Percentiles rank a stretch among this genome's conserved stretches.
Evolutionary conservation across 352 stramenopile species (phyloP).

Genomic region (Phytophthora hybrid): DNA sequence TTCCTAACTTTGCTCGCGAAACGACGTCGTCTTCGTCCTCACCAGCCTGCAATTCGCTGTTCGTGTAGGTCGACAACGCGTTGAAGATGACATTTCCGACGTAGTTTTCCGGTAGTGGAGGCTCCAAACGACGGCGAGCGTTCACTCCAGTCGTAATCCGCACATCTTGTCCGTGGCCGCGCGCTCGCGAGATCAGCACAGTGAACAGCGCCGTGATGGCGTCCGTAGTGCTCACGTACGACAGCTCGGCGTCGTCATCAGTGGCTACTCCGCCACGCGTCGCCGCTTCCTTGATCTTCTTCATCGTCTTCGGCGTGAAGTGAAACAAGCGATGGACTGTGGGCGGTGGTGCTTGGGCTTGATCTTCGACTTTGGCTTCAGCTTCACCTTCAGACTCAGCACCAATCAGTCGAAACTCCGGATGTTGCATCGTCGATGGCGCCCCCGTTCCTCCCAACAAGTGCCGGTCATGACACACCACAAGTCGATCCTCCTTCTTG

Average conservation of each 20-base stretch:
- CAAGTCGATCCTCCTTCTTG: conserved; percentile 27
- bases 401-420: conserved; percentile 51
- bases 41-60: conserved; percentile 9
- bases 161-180: conserved; percentile 42
- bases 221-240: conserved; percentile 66
- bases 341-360: conserved; percentile 16
- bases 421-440: conserved; percentile 39
- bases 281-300: conserved; percentile 49
- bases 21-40: background rate
- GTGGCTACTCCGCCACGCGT: conserved; percentile 1
- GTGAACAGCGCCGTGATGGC: conserved; percentile 60
- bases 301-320: conserved; percentile 50
- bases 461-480: conserved; percentile 52
- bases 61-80: conserved; percentile 47
- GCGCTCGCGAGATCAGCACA: conserved; percentile 56
- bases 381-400: background rate
- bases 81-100: conserved; percentile 68
- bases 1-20: conserved; percentile 23
- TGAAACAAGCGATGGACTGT: conserved; percentile 62
- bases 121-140: background rate
- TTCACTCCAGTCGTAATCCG: too few relatives aligned
- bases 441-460: conserved; percentile 38
- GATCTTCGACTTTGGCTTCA: background rate
- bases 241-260: background rate
- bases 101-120: conserved; percentile 54